phyloP scores from a whole-genome alignment of 192 early-diverging fungal genomes.

The Entomortierella lignicola region DNA sequence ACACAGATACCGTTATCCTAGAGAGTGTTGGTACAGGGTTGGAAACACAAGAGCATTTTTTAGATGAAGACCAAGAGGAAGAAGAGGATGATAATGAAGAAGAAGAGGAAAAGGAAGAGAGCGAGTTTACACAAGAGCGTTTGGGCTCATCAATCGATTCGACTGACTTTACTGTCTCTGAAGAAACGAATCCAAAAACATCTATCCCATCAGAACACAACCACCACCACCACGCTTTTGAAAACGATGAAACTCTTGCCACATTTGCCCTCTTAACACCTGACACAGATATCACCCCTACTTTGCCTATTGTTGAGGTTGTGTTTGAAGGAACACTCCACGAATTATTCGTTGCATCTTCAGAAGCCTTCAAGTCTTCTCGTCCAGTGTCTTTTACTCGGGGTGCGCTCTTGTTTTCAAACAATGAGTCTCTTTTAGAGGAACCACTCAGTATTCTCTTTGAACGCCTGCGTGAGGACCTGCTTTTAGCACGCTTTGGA shows the following conservation, averaged over 20 bases:
- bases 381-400: neutral
- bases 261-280: neutral
- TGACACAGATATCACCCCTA: constrained; percentile 9
- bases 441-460: constrained; percentile 13
- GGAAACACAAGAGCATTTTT: neutral
- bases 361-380: constrained; percentile 11
- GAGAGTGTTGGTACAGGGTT: neutral
- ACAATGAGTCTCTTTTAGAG: constrained; percentile 5
- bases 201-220: neutral
- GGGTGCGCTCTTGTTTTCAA: constrained; percentile 1
- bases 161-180: too few relatives aligned
- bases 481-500: constrained; percentile 5
- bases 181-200: neutral
- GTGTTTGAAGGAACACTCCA: constrained; percentile 3
- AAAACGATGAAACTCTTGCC: neutral
- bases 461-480: neutral
- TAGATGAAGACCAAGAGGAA: neutral
- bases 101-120: neutral
- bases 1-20: neutral
- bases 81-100: too few relatives aligned
- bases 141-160: too few relatives aligned
- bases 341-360: constrained; percentile 16
- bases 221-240: neutral
- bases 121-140: neutral
- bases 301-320: constrained; percentile 13